A percentile compares a stretch with the other conserved stretches of the same genome.
Conservation (phyloP, 2,329 filamentous ascomycete genomes). For the Paraphaeosphaeria sporulosa region DNA sequence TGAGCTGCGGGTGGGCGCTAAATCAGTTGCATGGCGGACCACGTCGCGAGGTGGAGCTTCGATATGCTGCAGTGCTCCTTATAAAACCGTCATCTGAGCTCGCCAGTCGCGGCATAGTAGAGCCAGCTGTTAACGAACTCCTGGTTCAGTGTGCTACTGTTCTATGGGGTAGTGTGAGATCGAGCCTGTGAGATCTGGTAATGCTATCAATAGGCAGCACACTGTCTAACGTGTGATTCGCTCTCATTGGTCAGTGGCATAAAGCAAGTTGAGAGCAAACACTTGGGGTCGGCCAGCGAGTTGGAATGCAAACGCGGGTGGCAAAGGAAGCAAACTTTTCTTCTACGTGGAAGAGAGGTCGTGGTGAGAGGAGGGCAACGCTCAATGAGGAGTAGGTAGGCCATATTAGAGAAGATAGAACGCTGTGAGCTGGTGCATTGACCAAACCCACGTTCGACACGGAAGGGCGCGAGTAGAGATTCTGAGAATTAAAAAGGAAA, state of each 20-base stretch:
- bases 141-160: neutral
- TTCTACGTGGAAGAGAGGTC: neutral
- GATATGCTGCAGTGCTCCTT: constrained; percentile 8
- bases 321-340: constrained; percentile 6
- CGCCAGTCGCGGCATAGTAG: neutral
- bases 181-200: neutral
- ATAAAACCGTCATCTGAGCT: constrained; percentile 3
- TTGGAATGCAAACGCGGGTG: neutral
- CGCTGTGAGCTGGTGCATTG: neutral
- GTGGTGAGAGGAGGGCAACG: neutral
- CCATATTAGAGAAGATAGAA: neutral
- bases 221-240: neutral
- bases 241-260: neutral
- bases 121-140: neutral
- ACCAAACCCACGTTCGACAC: neutral
- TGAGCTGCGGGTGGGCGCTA: constrained; percentile 15
- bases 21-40: constrained; percentile 18
- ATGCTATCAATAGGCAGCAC: neutral
- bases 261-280: neutral
- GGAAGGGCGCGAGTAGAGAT: neutral
- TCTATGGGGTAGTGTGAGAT: neutral
- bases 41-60: neutral
- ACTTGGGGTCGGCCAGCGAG: neutral
- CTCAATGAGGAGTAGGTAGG: neutral
- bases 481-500: neutral